Base-by-base conservation (phyloP, 2,329 filamentous ascomycete species). In the Xylaria multiplex region DNA sequence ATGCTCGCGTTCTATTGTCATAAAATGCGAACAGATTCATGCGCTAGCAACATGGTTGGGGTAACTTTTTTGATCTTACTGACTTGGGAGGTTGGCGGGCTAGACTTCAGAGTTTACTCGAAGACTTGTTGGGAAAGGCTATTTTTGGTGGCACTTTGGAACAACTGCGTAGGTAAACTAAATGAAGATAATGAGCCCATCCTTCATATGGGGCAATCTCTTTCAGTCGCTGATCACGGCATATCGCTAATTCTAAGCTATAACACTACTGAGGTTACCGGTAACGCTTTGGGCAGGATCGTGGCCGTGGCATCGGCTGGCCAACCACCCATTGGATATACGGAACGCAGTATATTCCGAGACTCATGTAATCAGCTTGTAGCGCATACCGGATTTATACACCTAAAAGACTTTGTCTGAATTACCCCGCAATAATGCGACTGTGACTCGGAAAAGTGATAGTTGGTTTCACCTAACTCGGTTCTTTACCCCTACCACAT, bases 1-100 rank as follows among this genome's bases (percentile, higher is more conserved):
- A 13, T 45, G 16, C 58, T 37, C 58, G 58, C n/a, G 27, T 60
- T 9, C 58, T 60, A 9, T 30, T 53, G 27, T 60, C 48, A 6
- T 22, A 1, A 11, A 13, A 22, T 1, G 48, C 4, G 24, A 48
- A 60, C 35, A 52, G 37, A 11, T 2, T 35, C 16, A 16, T 24
- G 2, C 53, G 58, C 7, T 11, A 24, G 24, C 11, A n/a, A 22
- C 11, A 2, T 13, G 13, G 13, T 6, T 53, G 2, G 16, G 9
- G 1, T n/a, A 11, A 30, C 13, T 37, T 59, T n/a, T 37, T 37
- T 40, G 43, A 59, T 19, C n/a, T 40, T 27, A 11, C 2, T 6
- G 1, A 40, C 7, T 7, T 37, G 13, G 46, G 24, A 1, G 58
- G 35, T 16, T 53, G 46, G 58, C n/a, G 24, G 19, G n/a, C 6